These are phyloP conservation scores for Gracilariopsis chorda DNA, from an alignment of 23 red algal genomes.

Conservation along the genomic window DNA sequence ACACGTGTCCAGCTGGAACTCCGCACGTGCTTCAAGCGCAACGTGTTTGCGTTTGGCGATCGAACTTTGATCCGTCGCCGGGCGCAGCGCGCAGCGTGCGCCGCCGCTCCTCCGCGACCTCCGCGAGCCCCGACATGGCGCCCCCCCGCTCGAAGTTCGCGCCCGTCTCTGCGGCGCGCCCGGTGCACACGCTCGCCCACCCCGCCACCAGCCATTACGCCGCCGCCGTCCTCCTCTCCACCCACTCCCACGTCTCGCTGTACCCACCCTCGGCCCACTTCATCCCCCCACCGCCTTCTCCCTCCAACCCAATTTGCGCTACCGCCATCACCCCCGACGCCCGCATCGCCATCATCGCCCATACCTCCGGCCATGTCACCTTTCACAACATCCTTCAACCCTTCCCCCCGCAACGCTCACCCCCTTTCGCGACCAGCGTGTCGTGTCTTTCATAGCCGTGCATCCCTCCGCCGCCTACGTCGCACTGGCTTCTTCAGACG, in stretches of 20 bases:
- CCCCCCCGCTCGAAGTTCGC: not conserved
- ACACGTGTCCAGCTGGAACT: no score
- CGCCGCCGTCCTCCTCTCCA: not conserved
- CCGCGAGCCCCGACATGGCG: not conserved
- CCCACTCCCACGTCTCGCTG: not conserved
- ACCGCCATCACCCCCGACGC: conserved; percentile 25
- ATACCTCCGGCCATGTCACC: not conserved
- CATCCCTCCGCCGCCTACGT: conserved; percentile 33
- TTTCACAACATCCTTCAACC: not conserved
- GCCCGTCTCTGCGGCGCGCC: not conserved
- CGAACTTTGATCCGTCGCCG: not conserved
- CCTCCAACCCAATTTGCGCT: not conserved
- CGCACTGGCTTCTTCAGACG: conserved; percentile 40
- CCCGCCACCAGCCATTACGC: not conserved
- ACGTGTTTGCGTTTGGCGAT: no score
- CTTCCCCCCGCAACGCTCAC: not conserved
- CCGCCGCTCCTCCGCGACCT: not conserved
- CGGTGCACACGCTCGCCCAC: not conserved
- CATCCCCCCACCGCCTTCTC: not conserved
- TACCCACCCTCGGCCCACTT: not conserved
- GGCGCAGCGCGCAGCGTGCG: not conserved
- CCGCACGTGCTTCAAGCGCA: no score
- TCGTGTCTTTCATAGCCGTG: conserved; percentile 24
- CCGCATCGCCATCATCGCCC: not conserved
- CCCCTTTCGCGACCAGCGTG: conserved; percentile 8